A percentile compares a stretch with the other conserved stretches of the same genome.
Evolutionary conservation across 1,139 yeast genomes (phyloP).

Genomic region (Magnusiomyces paraingens): DNA sequence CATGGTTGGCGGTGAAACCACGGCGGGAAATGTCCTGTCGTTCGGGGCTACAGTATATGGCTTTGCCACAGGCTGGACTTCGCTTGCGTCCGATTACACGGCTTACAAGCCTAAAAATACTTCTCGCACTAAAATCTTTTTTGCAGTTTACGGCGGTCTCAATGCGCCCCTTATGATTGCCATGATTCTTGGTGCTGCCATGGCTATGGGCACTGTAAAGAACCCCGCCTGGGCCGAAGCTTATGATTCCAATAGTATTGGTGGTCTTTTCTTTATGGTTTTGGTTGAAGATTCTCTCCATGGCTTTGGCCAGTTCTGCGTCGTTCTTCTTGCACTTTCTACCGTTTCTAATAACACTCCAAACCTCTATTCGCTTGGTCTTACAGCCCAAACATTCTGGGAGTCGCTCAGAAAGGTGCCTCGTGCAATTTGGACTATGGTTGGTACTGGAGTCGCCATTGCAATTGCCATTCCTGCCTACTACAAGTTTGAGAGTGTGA

Average conservation of each 20-base stretch:
- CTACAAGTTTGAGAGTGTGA: constrained; percentile 61
- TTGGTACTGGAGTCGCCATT: constrained; percentile 68
- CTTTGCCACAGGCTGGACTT: constrained; percentile 93
- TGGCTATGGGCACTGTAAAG: constrained; percentile 55
- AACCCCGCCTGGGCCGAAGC: constrained; percentile 42
- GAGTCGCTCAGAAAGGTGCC: constrained; percentile 65
- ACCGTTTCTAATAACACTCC: constrained; percentile 89
- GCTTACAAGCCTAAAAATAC: constrained; percentile 70
- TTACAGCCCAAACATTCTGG: constrained; percentile 82
- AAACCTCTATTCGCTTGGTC: constrained; percentile 82
- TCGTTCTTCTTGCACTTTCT: constrained; percentile 74
- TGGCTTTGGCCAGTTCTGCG: constrained; percentile 85
- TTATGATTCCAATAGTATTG: constrained; percentile 53
- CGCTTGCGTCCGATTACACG: constrained; percentile 89
- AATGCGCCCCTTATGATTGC: constrained; percentile 63
- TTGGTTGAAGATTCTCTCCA: constrained; percentile 73
- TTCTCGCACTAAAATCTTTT: constrained; percentile 52
- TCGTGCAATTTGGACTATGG: constrained; percentile 71
- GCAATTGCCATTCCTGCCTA: constrained; percentile 88
- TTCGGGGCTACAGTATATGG: constrained; percentile 85
- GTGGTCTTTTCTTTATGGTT: constrained; percentile 77
- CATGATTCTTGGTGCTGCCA: constrained; percentile 81
- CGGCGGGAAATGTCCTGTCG: constrained; percentile 71
- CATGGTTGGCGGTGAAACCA: constrained; percentile 39
- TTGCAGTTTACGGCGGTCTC: constrained; percentile 57